phyloP scores from a whole-genome alignment of 352 stramenopile genomes.

The Globisporangium ultimum region DNA sequence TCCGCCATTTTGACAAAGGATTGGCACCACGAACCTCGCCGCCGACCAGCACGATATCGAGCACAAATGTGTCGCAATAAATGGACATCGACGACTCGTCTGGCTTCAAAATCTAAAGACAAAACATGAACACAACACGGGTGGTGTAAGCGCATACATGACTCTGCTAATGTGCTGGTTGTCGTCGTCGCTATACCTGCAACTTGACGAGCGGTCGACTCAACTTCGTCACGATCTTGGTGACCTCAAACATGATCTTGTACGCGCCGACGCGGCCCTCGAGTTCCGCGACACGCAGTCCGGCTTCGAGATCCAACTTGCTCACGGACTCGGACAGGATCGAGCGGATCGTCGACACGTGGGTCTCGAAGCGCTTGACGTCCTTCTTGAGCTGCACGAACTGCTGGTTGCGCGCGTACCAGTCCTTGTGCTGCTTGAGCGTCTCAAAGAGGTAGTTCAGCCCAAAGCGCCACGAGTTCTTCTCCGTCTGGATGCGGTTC shows the following conservation, averaged over 20 bases:
- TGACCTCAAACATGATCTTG: slow-evolving; percentile 89
- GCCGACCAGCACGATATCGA: slow-evolving; percentile 77
- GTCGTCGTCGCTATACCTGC: slow-evolving; percentile 17
- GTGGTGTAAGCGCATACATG: not conserved
- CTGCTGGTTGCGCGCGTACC: slow-evolving; percentile 87
- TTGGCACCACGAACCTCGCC: slow-evolving; percentile 45
- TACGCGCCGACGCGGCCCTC: slow-evolving; percentile 83
- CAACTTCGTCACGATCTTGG: slow-evolving; percentile 82
- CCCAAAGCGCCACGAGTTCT: slow-evolving; percentile 86
- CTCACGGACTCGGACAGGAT: slow-evolving; percentile 81
- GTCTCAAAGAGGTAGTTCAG: slow-evolving; percentile 90
- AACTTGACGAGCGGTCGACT: slow-evolving; percentile 84
- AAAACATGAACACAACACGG: slow-evolving; percentile 1
- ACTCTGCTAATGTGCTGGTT: slow-evolving; percentile 5
- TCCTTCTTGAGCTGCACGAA: slow-evolving; percentile 86
- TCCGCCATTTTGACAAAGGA: not conserved
- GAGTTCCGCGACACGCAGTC: slow-evolving; percentile 78
- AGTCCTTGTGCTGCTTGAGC: slow-evolving; percentile 88
- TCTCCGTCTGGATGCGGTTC: slow-evolving; percentile 68
- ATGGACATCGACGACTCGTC: slow-evolving; percentile 83
- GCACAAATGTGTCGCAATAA: slow-evolving; percentile 87
- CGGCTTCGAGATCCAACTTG: slow-evolving; percentile 79
- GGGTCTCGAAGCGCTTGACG: slow-evolving; percentile 70
- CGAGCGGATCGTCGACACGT: slow-evolving; percentile 65
- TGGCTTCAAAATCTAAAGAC: slow-evolving; percentile 71